These are phyloP conservation scores for Jacaranda copaia DNA, from an alignment of 257 asterid species.

Conservation along the genomic window DNA sequence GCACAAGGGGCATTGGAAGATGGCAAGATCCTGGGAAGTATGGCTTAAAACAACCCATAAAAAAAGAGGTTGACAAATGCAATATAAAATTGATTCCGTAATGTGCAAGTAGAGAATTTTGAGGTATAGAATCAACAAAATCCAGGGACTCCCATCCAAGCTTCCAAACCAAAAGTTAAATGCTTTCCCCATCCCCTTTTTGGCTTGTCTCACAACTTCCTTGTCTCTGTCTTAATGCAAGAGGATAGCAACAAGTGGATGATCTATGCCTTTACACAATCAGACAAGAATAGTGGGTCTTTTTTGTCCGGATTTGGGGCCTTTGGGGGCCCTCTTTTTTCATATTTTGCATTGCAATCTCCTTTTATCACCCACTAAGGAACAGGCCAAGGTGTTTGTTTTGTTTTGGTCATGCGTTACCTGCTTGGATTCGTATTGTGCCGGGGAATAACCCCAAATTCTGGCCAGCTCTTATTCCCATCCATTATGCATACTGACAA, in stretches of 20 bases:
- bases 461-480: slow-evolving; percentile 63
- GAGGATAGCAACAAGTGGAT: slow-evolving; percentile 43
- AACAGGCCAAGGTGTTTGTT: slow-evolving; percentile 46
- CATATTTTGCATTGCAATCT: slow-evolving; percentile 42
- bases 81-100: not conserved
- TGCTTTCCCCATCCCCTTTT: slow-evolving; percentile 34
- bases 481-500: slow-evolving; percentile 53
- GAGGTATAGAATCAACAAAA: not conserved
- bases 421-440: slow-evolving; percentile 44
- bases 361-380: slow-evolving; percentile 38
- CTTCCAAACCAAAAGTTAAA: slow-evolving; percentile 35
- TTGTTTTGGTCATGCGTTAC: slow-evolving; percentile 41
- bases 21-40: too few species aligned
- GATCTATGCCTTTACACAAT: slow-evolving; percentile 37
- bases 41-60: too few species aligned
- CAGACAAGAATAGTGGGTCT: slow-evolving; percentile 25
- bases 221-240: slow-evolving; percentile 52
- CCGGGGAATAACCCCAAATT: slow-evolving; percentile 48
- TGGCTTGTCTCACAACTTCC: slow-evolving; percentile 36
- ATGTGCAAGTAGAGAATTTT: not conserved
- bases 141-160: not conserved
- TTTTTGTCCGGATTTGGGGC: slow-evolving; percentile 25
- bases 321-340: not conserved
- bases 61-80: not conserved
- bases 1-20: too few species aligned